Base-by-base conservation (phyloP, 2,329 filamentous ascomycete genomes). In the Leptographium procerum region DNA sequence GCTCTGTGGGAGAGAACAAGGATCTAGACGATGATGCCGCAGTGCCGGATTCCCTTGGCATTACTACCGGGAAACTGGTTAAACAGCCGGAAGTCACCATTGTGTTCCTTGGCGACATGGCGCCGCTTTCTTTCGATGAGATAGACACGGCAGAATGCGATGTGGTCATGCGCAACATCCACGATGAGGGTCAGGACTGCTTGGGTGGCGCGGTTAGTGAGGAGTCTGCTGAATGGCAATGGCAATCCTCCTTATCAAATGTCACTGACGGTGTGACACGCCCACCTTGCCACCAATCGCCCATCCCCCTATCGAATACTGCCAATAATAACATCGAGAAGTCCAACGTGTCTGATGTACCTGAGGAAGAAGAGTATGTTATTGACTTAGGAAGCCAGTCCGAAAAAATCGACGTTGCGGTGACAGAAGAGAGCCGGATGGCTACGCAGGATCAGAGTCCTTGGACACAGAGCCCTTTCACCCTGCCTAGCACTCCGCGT, bases 361-460 rank as follows among this genome's bases (percentile, higher is more conserved):
- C 40, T n/a, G 9, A 9, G 16, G 40, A 43, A 19, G 40, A 43
- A 22, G 19, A 43, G 19, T n/a, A 43, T 43, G 40, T 16, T 4
- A 16, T 9, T 43, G 19, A 19, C 40, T 43, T 8, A 8, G 9
- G 14, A 43, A 19, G n/a, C 19, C 4, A 7, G 19, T 7, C 22
- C 10, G 29, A 53, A 16, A 31, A 9, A 24, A 4, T 31, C 22
- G 22, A 6, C 11, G 26, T 1, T 24, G 22, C n/a, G 2, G 51
- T 40, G 8, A 36, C 33, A n/a, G 36, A 22, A 2, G 24, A 45
- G 13, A 50, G 34, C 10, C 55, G 61, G 3, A 28, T 64, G 13
- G 61, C 55, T 0, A 65, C 62, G 11, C 62, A 63, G 24, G 61
- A 63, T 10, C 64, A 65, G 22, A 65, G 64, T 36, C 61, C 64